Evolutionary conservation across 2,329 filamentous ascomycete species (phyloP), one percentile per base, ranked within the genome.

Genomic region (Sarocladiaceae sp.): DNA sequence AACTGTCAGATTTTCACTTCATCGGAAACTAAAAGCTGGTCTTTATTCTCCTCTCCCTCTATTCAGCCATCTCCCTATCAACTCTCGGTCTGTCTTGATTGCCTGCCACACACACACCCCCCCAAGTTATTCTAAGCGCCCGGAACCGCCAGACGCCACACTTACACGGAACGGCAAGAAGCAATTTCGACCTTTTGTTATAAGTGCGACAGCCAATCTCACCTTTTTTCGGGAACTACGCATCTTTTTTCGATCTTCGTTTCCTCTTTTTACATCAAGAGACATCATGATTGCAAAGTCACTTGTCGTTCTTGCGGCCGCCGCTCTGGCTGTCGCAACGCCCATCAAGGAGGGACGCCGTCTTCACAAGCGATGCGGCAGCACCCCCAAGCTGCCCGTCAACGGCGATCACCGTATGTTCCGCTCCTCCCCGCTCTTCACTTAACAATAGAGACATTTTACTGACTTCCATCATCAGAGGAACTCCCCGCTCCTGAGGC

Each of bases 401-500:
- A 71, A 57, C 16, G 64, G 63, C 33, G 58, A 57, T 18, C 33
- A 23, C 50, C 52, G 64, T 66, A 58, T 58, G 62, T 61, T 40
- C 26, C 18, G 11, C 32, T 23, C 23, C 12, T 23, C 16, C 18
- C n/a, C 19, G 7, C 3, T 26, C 21, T 29, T 23, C n/a, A n/a
- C 12, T 12, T 2, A 20, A 24, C 27, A 3, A 48, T 45, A 41
- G 20, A 45, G 39, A 19, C 18, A 18, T 29, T 23, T 29, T n/a
- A 13, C 19, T 35, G 6, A 6, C n/a, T 3, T 15, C 10, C 1
- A 18, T n/a, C 10, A 6, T 9, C 15, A 43, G 40, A 53, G 19
- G 65, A 77, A 43, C 72, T 80, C 21, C 58, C 67, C n/a, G 47
- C 59, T 3, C 68, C 68, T 1, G 51, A 69, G 3, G 48, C 61